Percentiles rank a stretch among this genome's conserved stretches.
These are phyloP conservation scores for Ceratocystis smalleyi DNA, from an alignment of 2,329 filamentous ascomycete species.

Conservation along the genomic window DNA sequence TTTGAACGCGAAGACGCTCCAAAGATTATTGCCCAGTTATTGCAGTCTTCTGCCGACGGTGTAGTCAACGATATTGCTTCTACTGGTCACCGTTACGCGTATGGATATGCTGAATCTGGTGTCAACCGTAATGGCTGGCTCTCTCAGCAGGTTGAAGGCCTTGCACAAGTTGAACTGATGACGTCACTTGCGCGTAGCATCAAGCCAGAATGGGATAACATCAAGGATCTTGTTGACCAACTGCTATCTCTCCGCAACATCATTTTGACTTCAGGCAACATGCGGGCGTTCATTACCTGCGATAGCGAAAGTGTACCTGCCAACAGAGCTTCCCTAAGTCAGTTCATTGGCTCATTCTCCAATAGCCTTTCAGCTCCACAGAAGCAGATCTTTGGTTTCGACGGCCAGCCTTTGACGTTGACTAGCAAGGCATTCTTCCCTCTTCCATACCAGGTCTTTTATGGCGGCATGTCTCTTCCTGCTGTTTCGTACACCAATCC, in stretches of 20 bases:
- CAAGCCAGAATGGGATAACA: conserved; percentile 50
- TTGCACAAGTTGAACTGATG: conserved; percentile 76
- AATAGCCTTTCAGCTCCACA: not conserved
- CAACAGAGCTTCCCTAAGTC: conserved; percentile 56
- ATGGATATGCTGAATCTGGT: conserved; percentile 66
- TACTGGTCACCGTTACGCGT: conserved; percentile 74
- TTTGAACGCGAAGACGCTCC: conserved; percentile 74
- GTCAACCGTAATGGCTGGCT: conserved; percentile 57
- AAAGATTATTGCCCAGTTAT: conserved; percentile 66
- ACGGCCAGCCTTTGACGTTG: conserved; percentile 10
- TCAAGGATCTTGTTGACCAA: conserved; percentile 63
- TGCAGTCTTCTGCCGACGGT: conserved; percentile 76
- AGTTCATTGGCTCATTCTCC: conserved; percentile 34
- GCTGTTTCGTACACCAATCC: conserved; percentile 70
- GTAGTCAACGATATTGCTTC: conserved; percentile 85
- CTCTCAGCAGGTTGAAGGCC: conserved; percentile 72
- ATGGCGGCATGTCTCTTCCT: conserved; percentile 66
- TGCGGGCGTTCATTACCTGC: conserved; percentile 77
- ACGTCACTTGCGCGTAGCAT: conserved; percentile 52
- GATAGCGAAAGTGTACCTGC: conserved; percentile 52
- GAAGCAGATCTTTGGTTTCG: conserved; percentile 10
- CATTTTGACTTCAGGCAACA: conserved; percentile 50
- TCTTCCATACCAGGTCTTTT: conserved; percentile 93
- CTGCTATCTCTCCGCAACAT: conserved; percentile 73
- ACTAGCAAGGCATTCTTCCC: conserved; percentile 70